A percentile compares a stretch with the other conserved stretches of the same genome.
phyloP scores from a whole-genome alignment of 176 grass and related monocot species.

The Oryza coarctata region DNA sequence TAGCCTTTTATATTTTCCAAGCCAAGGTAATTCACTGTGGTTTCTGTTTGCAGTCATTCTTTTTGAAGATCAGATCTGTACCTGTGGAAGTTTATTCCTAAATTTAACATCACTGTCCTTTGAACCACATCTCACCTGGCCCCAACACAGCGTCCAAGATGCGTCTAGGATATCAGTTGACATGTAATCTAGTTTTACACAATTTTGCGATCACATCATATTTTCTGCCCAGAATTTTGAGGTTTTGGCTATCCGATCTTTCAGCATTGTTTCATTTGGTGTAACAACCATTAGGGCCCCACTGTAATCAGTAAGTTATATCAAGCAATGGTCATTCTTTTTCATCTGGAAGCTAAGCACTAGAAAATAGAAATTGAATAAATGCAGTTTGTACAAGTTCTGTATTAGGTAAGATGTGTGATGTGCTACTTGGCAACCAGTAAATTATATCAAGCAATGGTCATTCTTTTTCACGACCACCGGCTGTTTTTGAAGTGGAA shows the following conservation, averaged over 20 bases:
- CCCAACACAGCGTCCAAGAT: conserved; percentile 7
- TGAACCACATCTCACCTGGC: conserved; percentile 15
- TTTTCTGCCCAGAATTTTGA: conserved; percentile 8
- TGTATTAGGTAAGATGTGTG: neutral
- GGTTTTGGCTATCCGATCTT: conserved; percentile 5
- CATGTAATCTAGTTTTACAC: conserved; percentile 34
- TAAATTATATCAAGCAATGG: conserved; percentile 5
- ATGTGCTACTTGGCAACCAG: neutral
- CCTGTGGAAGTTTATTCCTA: conserved; percentile 25
- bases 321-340: conserved; percentile 15
- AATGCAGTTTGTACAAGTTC: neutral
- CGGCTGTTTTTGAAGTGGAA: neutral
- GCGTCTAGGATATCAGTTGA: conserved; percentile 38
- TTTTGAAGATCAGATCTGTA: conserved; percentile 33
- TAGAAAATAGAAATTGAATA: conserved; percentile 7
- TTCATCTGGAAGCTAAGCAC: neutral
- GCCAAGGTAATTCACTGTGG: neutral
- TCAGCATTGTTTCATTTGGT: conserved; percentile 12
- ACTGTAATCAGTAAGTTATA: conserved; percentile 24
- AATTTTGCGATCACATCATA: conserved; percentile 35
- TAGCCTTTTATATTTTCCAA: conserved; percentile 28
- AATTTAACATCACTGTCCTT: conserved; percentile 10
- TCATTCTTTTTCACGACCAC: conserved; percentile 8
- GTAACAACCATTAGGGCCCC: conserved; percentile 27
- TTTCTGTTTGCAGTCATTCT: conserved; percentile 19